phyloP scores from a whole-genome alignment of 345 rosid species.

The Abelmoschus esculentus region DNA sequence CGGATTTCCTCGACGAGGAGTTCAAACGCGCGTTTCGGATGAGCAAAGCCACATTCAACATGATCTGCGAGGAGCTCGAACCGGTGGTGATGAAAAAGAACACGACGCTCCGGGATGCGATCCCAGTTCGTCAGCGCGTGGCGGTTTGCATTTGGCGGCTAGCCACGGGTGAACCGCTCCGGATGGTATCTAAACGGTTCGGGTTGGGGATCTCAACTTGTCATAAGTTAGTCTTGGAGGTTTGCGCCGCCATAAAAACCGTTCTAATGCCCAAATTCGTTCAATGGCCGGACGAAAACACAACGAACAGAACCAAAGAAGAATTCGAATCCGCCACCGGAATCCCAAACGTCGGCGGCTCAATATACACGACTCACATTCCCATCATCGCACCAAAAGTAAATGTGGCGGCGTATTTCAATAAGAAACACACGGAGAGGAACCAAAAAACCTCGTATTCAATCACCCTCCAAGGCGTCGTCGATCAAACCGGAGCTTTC shows the following conservation, averaged over 20 bases:
- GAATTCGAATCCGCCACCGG: not conserved
- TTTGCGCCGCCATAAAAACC: not conserved
- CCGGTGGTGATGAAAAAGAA: conserved; percentile 43
- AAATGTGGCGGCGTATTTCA: not conserved
- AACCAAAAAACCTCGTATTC: conserved; percentile 4
- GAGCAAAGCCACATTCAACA: conserved; percentile 18
- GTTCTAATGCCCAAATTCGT: conserved; percentile 3
- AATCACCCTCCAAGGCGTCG: not conserved
- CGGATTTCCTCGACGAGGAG: conserved; percentile 18
- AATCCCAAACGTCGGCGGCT: conserved; percentile 5
- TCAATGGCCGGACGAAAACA: not conserved
- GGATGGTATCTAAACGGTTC: conserved; percentile 8
- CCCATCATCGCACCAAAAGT: conserved; percentile 5
- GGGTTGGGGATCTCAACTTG: conserved; percentile 5
- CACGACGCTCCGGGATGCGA: conserved; percentile 30
- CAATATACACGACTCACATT: conserved; percentile 3
- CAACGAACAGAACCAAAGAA: not conserved
- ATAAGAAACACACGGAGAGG: conserved; percentile 4
- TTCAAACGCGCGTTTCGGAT: not conserved
- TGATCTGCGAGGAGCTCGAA: conserved; percentile 39
- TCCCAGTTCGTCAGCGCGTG: conserved; percentile 9
- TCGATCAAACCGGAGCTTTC: not conserved
- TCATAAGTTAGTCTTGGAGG: conserved; percentile 8
- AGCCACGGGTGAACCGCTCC: conserved; percentile 7
- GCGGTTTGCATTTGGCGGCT: conserved; percentile 9